Base-by-base conservation (phyloP, 1,284 basidiomycete genomes). In the Leccinum pachyderme region DNA sequence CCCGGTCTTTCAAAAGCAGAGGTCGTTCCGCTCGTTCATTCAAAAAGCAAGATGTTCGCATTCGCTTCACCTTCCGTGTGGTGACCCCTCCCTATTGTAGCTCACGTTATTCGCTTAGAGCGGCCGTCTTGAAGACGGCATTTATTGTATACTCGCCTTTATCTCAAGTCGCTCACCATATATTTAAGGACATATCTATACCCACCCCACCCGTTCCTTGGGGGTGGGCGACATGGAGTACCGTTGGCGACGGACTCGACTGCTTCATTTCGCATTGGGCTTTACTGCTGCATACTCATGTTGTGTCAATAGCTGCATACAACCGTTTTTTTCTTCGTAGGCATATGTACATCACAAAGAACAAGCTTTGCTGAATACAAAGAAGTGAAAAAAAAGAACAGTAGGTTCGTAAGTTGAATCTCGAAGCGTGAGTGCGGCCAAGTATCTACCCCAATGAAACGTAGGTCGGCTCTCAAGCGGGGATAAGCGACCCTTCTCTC, bases 1-100 rank as follows among this genome's bases (percentile, higher is more conserved):
- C 69, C 72, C 12, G 57, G 62, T 24, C 64, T 77, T 55, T 32
- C 68, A 49, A 68, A 60, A 24, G 61, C 58, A 8, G 69, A 72
- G 25, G 60, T 70, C 6, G 64, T 71, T 22, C 70, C 70, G 0
- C 1, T 65, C 57, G 57, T 56, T 60, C 64, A 57, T 37, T 71
- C 62, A 67, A 78, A 72, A 68, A 61, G 55, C 1, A 78, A 79
- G 63, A 77, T 79, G 69, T 81, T 76, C 28, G 78, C 80, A 3
- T 73, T 74, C 57, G 80, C 80, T 27, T 69, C 72, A 8, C 78
- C 79, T 1, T 67, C 75, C 5, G 67, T 70, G 4, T 82, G 81
- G 81, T 82, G 77, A 68, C 12, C 7, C 22, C 4, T 13, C 0
- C 9, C 1, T 64, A 65, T 55, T 60, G 57, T 69, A 67, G 45